phyloP scores from a whole-genome alignment of 371 early-diverging fungal genomes.

The Mortierella sp. region DNA sequence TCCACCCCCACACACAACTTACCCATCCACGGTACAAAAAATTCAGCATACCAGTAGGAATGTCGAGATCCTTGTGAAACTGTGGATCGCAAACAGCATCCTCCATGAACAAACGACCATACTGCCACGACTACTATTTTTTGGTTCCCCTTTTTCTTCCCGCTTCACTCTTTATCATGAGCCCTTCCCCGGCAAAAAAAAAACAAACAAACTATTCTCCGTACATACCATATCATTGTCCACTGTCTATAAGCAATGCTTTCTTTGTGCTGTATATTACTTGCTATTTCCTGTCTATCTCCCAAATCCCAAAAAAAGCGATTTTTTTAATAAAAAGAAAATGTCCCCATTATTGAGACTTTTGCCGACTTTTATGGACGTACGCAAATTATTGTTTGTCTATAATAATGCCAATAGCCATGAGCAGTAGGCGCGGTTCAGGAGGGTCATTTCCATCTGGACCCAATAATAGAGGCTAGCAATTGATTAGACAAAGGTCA shows the following conservation, averaged over 20 bases:
- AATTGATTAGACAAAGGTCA: no score
- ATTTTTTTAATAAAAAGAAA: constrained; percentile 7
- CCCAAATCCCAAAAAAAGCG: constrained; percentile 11
- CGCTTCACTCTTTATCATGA: not conserved
- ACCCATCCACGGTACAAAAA: no score
- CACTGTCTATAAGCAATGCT: not conserved
- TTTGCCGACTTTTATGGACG: no score
- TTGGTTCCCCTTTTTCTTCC: not conserved
- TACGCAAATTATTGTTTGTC: not conserved
- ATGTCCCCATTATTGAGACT: not conserved
- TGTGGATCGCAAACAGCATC: no score
- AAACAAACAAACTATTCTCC: not conserved
- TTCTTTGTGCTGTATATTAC: constrained; percentile 10
- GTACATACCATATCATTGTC: not conserved
- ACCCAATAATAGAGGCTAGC: no score
- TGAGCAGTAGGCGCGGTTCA: no score
- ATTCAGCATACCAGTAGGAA: no score
- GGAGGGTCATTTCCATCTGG: no score
- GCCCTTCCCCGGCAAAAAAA: not conserved
- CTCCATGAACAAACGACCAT: no score
- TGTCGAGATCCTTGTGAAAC: no score
- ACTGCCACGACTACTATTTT: no score
- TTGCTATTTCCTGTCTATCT: constrained; percentile 4
- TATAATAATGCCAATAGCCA: no score
- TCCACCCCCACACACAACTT: not conserved